These are phyloP conservation scores for Diaporthe australafricana DNA, from an alignment of 2,329 filamentous ascomycete species.

Conservation along the genomic window DNA sequence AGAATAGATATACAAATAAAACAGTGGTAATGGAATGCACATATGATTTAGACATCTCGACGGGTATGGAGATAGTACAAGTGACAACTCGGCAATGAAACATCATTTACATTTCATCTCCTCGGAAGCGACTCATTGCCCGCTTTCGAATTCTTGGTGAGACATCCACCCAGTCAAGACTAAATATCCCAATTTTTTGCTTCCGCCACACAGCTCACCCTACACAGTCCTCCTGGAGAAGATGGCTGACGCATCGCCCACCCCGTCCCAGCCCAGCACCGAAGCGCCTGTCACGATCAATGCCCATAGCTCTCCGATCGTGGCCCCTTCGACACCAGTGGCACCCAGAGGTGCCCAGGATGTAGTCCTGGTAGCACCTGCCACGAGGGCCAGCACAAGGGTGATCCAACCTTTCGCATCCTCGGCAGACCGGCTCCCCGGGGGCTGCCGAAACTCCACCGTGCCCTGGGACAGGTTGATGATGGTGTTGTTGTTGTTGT, in stretches of 20 bases:
- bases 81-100: too few species aligned
- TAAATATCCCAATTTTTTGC: too few species aligned
- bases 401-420: conserved; percentile 48
- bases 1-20: too few species aligned
- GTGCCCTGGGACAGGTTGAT: conserved; percentile 43
- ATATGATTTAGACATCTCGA: too few species aligned
- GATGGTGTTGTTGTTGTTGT: neutral
- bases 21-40: too few species aligned
- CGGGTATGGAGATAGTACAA: too few species aligned
- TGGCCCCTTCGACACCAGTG: conserved; percentile 34
- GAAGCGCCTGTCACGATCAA: conserved; percentile 41
- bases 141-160: neutral
- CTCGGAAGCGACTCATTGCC: neutral
- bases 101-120: too few species aligned
- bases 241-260: conserved; percentile 44
- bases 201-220: too few species aligned
- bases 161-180: too few species aligned
- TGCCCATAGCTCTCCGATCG: conserved; percentile 43
- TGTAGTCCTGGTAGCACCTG: conserved; percentile 41
- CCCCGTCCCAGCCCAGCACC: conserved; percentile 43
- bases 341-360: conserved; percentile 33
- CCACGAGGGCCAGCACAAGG: conserved; percentile 49
- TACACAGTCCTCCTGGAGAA: conserved; percentile 36
- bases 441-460: conserved; percentile 52
- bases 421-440: conserved; percentile 45